Conservation (phyloP, 345 rosid genomes). For the Excoecaria agallocha region DNA sequence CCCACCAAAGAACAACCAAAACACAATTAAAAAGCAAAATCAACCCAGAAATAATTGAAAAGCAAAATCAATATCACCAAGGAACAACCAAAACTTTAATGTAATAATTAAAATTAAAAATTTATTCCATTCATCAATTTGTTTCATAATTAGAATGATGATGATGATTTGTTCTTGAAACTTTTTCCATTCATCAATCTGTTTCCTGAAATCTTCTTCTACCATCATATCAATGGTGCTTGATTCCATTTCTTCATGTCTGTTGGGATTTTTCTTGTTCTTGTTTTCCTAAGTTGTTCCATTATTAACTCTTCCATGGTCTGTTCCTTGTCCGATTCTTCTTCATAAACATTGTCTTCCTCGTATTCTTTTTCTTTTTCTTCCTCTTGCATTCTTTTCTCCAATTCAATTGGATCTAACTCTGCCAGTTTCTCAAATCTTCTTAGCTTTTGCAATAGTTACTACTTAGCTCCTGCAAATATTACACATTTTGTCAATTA, state of each 20-base stretch:
- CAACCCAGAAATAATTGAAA: too few species aligned
- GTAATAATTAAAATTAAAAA: too few species aligned
- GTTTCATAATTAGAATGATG: too few species aligned
- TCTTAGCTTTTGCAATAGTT: constrained; percentile 67
- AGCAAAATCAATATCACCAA: too few species aligned
- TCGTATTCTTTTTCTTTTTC: constrained; percentile 37
- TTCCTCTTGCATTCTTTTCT: constrained; percentile 55
- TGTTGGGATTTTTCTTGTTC: constrained; percentile 36
- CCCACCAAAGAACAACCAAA: too few species aligned
- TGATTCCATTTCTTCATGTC: constrained; percentile 61
- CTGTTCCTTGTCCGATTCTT: constrained; percentile 26
- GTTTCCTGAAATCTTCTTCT: constrained; percentile 59
- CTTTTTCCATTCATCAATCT: constrained; percentile 43
- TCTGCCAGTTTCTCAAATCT: constrained; percentile 76
- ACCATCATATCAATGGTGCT: constrained; percentile 93
- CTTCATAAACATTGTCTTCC: constrained; percentile 32
- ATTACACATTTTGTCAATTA: not conserved
- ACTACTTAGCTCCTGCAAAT: constrained; percentile 68
- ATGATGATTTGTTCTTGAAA: constrained; percentile 36
- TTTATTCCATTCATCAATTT: too few species aligned
- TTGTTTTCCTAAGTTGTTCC: constrained; percentile 32
- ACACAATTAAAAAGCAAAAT: too few species aligned
- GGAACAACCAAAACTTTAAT: too few species aligned
- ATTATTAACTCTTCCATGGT: constrained; percentile 28
- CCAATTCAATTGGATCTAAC: constrained; percentile 78